Evolutionary conservation across 371 early-diverging fungal genomes (phyloP).

Genomic region (Mortierella sp.): DNA sequence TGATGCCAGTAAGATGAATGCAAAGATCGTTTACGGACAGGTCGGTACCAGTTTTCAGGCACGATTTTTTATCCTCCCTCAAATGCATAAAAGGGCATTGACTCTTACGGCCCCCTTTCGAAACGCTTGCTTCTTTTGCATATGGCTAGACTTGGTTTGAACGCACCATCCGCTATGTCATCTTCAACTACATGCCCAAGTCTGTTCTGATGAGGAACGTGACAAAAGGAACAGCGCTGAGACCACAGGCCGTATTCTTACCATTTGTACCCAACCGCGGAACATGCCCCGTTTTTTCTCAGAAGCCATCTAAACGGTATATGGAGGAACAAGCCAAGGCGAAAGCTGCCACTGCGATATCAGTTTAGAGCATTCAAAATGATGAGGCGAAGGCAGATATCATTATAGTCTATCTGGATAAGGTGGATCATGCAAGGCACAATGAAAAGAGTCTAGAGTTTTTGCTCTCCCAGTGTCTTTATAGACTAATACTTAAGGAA

Average conservation of each 20-base stretch:
- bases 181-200: conserved; percentile 11
- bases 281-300: neutral
- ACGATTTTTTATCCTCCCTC: too few species aligned
- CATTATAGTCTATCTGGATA: too few species aligned
- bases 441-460: too few species aligned
- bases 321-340: neutral
- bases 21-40: conserved; percentile 15
- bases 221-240: neutral
- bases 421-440: too few species aligned
- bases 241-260: neutral
- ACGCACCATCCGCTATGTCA: conserved; percentile 6
- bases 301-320: neutral
- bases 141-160: neutral
- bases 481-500: too few species aligned
- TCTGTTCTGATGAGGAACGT: conserved; percentile 8
- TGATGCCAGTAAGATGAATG: conserved; percentile 7
- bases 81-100: too few species aligned
- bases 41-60: neutral
- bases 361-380: neutral
- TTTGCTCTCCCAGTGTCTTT: too few species aligned
- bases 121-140: too few species aligned
- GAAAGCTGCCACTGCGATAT: neutral
- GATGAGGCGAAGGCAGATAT: too few species aligned
- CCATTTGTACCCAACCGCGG: neutral
- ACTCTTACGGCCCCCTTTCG: too few species aligned